Evolutionary conservation across 306 rosid species (phyloP).

Genomic region (Calophaca sinica): DNA sequence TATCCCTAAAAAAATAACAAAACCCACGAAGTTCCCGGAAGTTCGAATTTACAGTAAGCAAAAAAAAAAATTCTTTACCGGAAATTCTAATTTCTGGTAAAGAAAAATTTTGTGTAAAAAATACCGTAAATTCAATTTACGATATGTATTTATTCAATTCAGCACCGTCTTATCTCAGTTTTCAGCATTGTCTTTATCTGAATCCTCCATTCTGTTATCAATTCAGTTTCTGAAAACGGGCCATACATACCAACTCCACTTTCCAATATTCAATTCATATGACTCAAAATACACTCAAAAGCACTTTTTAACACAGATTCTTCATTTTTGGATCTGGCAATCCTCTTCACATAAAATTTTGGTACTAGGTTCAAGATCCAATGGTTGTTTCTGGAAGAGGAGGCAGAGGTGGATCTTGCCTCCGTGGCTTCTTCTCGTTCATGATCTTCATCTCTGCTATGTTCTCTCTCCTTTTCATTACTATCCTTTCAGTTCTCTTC

Average conservation of each 20-base stretch:
- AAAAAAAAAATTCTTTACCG: too few relatives aligned
- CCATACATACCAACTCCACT: slow-evolving; percentile 34
- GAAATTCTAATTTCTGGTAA: too few relatives aligned
- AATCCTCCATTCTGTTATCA: not conserved
- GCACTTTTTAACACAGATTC: slow-evolving; percentile 9
- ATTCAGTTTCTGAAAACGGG: not conserved
- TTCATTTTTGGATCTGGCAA: slow-evolving; percentile 46
- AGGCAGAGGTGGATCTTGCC: slow-evolving; percentile 74
- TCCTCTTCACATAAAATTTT: slow-evolving; percentile 20
- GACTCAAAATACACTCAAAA: not conserved
- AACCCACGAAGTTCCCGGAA: too few relatives aligned
- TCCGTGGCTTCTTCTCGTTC: slow-evolving; percentile 88
- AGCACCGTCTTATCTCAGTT: not conserved
- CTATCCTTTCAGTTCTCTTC: slow-evolving; percentile 81
- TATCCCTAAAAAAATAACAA: too few relatives aligned
- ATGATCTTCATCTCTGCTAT: slow-evolving; percentile 96
- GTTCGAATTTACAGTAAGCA: too few relatives aligned
- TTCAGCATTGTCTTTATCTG: slow-evolving; percentile 29
- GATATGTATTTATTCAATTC: too few relatives aligned
- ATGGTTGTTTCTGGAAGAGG: slow-evolving; percentile 96
- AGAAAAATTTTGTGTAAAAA: too few relatives aligned
- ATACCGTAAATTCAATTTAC: too few relatives aligned
- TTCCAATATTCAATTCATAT: slow-evolving; percentile 18
- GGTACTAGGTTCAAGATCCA: slow-evolving; percentile 40
- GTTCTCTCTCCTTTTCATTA: slow-evolving; percentile 87